These are phyloP conservation scores for Umbelopsis sp. DNA, from an alignment of 192 early-diverging fungal species.

Conservation along the genomic window DNA sequence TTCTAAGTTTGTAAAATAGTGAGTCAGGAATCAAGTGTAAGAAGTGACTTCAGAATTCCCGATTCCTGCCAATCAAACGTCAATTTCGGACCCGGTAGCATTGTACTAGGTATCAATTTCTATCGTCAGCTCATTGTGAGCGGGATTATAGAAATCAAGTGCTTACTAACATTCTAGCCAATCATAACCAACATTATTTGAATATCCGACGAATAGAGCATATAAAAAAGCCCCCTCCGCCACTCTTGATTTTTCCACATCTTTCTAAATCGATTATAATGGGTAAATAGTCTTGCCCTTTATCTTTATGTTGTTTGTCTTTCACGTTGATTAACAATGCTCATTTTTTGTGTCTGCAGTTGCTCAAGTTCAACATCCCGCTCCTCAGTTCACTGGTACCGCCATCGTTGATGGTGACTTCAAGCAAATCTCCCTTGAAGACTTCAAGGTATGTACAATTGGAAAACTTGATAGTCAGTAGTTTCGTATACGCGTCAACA, in stretches of 20 bases:
- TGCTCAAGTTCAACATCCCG: constrained; percentile 43
- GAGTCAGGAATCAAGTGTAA: too few species aligned
- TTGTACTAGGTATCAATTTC: too few species aligned
- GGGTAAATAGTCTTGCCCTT: neutral
- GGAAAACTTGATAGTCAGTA: neutral
- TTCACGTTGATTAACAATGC: neutral
- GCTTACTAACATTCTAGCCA: constrained; percentile 16
- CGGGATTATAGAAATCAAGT: neutral
- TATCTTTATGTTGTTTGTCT: too few species aligned
- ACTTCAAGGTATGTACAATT: constrained; percentile 33
- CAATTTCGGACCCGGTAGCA: too few species aligned
- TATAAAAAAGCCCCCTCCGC: neutral
- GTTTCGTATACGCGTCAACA: neutral
- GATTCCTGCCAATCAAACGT: too few species aligned
- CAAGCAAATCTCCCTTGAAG: constrained; percentile 66
- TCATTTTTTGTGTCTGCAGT: neutral
- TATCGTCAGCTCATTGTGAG: neutral
- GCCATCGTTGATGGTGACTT: constrained; percentile 74
- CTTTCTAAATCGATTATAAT: constrained; percentile 17
- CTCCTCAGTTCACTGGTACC: constrained; percentile 65
- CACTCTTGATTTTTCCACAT: neutral
- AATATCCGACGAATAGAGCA: neutral
- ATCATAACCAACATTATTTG: neutral
- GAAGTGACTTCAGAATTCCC: too few species aligned
- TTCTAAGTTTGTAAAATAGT: too few species aligned